phyloP scores from a whole-genome alignment of 768 basidiomycete species.

The Mycena haematopus region DNA sequence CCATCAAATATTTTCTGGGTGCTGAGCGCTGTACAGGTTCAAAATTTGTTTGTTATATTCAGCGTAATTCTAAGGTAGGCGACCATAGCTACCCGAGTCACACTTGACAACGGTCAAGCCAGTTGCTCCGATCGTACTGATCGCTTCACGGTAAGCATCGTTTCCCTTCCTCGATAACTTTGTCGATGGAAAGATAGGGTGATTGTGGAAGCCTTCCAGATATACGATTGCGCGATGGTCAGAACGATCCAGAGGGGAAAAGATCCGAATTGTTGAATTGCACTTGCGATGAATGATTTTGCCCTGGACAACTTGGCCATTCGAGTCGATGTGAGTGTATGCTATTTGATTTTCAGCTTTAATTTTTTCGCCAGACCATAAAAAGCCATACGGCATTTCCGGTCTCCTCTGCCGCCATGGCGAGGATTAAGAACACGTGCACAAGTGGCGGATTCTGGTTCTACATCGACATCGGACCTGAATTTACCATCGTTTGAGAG shows the following conservation, averaged over 20 bases:
- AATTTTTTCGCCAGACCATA: background rate
- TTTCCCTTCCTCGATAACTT: slow-evolving; percentile 22
- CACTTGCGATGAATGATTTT: slow-evolving; percentile 22
- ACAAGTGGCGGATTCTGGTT: background rate
- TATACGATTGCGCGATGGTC: slow-evolving; percentile 25
- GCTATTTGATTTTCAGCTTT: slow-evolving; percentile 2
- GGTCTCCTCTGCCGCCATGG: slow-evolving; percentile 10
- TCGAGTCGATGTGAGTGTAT: slow-evolving; percentile 22
- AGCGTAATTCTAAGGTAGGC: background rate
- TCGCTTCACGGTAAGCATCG: slow-evolving; percentile 15
- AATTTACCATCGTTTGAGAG: background rate
- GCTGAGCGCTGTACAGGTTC: background rate
- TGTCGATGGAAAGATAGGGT: slow-evolving; percentile 20
- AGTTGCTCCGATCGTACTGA: slow-evolving; percentile 4
- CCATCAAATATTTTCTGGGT: slow-evolving; percentile 13
- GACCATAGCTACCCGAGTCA: slow-evolving; percentile 24
- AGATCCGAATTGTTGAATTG: slow-evolving; percentile 19
- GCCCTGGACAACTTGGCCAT: slow-evolving; percentile 16
- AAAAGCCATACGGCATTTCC: slow-evolving; percentile 8
- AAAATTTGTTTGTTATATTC: slow-evolving; percentile 10
- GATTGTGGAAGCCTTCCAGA: slow-evolving; percentile 22
- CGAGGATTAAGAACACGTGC: slow-evolving; percentile 9
- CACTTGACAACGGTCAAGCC: slow-evolving; percentile 21
- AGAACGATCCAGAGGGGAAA: slow-evolving; percentile 20
- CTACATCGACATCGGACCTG: background rate